These are phyloP conservation scores for Zea mays DNA, from an alignment of 176 grass and related monocot species.

Conservation along the genomic window DNA sequence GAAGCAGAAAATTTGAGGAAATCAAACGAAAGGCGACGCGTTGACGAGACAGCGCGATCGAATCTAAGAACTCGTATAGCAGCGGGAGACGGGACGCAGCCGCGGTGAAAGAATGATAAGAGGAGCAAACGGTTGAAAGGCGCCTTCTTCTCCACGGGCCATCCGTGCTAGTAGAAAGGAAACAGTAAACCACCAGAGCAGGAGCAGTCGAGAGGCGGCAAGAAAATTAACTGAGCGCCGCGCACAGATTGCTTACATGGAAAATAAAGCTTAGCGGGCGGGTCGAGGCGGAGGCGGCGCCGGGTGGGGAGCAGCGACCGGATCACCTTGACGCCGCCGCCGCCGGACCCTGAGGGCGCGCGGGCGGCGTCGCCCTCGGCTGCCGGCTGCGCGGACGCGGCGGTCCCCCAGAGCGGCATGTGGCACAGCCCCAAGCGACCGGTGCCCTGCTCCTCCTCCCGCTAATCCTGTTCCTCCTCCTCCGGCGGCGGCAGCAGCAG, in stretches of 20 bases:
- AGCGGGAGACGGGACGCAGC: not conserved
- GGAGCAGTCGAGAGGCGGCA: not conserved
- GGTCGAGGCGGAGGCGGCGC: conserved; percentile 90
- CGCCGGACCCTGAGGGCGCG: not conserved
- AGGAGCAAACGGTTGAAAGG: conserved; percentile 7
- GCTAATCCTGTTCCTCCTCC: not conserved
- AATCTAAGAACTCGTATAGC: conserved; percentile 3
- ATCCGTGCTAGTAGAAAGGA: not conserved
- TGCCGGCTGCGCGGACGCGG: conserved; percentile 34
- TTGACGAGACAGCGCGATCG: conserved; percentile 7
- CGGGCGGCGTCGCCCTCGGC: conserved; percentile 26
- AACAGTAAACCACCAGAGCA: not conserved
- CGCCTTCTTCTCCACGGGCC: no score
- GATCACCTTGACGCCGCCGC: conserved; percentile 43
- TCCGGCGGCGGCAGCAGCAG: not conserved
- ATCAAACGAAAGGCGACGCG: not conserved
- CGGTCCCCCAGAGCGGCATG: conserved; percentile 50
- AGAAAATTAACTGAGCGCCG: not conserved
- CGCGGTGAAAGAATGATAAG: no score
- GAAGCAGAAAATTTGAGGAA: not conserved
- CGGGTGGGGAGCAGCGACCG: conserved; percentile 78
- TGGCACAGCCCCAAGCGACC: conserved; percentile 24
- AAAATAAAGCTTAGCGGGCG: conserved; percentile 84
- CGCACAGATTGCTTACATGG: conserved; percentile 51
- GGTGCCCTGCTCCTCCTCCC: not conserved